These are phyloP conservation scores for Globisporangium nunn DNA, from an alignment of 352 stramenopile species.

Conservation along the genomic window DNA sequence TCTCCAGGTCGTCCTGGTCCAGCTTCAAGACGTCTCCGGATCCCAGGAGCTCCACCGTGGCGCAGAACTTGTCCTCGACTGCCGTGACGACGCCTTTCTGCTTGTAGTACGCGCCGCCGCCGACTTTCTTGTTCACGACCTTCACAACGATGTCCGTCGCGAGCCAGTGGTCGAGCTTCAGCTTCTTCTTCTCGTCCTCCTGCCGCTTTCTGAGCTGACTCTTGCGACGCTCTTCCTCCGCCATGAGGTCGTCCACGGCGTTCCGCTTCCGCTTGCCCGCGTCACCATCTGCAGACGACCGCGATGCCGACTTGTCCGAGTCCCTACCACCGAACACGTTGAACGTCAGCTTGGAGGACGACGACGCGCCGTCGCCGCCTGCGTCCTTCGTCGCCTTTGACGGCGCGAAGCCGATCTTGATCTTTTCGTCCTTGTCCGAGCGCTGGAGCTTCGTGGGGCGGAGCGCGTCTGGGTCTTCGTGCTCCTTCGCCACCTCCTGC, in stretches of 20 bases:
- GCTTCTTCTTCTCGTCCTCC: conserved; percentile 28
- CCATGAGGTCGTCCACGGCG: conserved; percentile 50
- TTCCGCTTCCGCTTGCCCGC: conserved; percentile 19
- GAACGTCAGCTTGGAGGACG: conserved; percentile 3
- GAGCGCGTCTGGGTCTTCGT: conserved; percentile 21
- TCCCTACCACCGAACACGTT: conserved; percentile 12
- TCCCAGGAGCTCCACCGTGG: conserved; percentile 77
- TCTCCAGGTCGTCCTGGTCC: conserved; percentile 88
- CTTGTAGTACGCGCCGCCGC: conserved; percentile 85
- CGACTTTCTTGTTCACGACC: conserved; percentile 91
- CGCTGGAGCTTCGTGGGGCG: conserved; percentile 58
- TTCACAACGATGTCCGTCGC: conserved; percentile 90
- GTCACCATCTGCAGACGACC: conserved; percentile 1
- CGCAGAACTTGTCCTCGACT: conserved; percentile 79
- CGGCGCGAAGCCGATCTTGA: conserved; percentile 23
- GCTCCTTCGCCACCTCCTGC: conserved; percentile 19
- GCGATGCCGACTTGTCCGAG: not conserved
- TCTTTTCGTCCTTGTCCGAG: conserved; percentile 38
- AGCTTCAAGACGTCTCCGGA: conserved; percentile 74
- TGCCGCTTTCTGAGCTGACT: conserved; percentile 26
- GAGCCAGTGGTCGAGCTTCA: conserved; percentile 89
- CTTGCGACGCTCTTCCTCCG: conserved; percentile 43
- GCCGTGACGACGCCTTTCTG: conserved; percentile 72
- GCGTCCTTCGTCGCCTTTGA: conserved; percentile 22
- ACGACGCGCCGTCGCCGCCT: not conserved